Conservation (phyloP, 176 grass and related monocot species). For the Avena atlantica region DNA sequence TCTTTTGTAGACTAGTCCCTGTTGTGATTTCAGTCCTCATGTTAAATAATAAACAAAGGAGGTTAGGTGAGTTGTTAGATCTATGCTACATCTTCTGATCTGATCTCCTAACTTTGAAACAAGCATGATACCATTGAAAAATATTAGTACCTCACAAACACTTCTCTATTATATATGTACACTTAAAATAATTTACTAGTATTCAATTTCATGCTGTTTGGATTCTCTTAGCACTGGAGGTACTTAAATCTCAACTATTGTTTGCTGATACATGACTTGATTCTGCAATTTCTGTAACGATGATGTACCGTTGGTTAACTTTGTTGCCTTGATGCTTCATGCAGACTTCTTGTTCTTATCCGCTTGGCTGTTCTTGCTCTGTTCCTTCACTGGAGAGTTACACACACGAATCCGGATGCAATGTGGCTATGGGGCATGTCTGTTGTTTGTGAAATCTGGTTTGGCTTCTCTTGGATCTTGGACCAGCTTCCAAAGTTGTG, state of each 20-base stretch:
- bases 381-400: conserved; percentile 87
- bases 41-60: conserved; percentile 28
- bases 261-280: conserved; percentile 19
- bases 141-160: neutral
- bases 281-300: neutral
- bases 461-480: conserved; percentile 92
- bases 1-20: conserved; percentile 25
- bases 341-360: conserved; percentile 85
- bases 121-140: neutral
- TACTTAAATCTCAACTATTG: neutral
- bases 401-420: conserved; percentile 82
- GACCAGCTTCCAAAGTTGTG: conserved; percentile 90
- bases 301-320: neutral
- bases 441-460: conserved; percentile 94
- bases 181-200: neutral
- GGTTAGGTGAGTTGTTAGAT: conserved; percentile 46
- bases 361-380: conserved; percentile 71
- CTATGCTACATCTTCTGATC: neutral
- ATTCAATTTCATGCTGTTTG: neutral
- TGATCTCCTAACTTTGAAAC: neutral
- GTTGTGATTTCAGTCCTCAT: neutral
- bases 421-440: conserved; percentile 99
- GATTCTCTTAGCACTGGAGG: neutral
- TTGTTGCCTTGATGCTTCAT: conserved; percentile 13
- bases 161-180: neutral